A percentile compares a stretch with the other conserved stretches of the same genome.
Conservation (phyloP, 768 basidiomycete species). For the Phylloporus sp. region DNA sequence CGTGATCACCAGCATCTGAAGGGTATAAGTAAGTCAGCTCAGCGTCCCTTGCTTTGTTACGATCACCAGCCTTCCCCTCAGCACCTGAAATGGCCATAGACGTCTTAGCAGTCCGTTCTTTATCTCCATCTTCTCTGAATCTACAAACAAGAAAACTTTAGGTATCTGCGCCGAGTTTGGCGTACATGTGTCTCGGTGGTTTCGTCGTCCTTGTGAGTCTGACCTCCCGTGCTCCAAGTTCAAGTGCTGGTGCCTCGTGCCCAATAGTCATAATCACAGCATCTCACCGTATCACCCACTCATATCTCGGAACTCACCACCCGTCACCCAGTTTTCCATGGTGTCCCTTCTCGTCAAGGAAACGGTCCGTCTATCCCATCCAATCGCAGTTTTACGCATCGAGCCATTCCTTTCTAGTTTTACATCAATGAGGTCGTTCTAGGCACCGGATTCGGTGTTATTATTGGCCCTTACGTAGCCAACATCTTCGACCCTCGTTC, state of each 20-base stretch:
- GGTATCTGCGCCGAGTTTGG: conserved; percentile 51
- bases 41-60: neutral
- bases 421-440: conserved; percentile 94
- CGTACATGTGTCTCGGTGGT: conserved; percentile 62
- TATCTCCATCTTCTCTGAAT: neutral
- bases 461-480: conserved; percentile 70
- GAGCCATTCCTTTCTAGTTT: conserved; percentile 38
- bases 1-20: neutral
- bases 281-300: neutral
- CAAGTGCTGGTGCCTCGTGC: neutral
- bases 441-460: conserved; percentile 61
- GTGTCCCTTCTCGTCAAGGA: conserved; percentile 81
- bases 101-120: conserved; percentile 25
- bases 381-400: neutral
- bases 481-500: conserved; percentile 71
- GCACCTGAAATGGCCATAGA: conserved; percentile 14
- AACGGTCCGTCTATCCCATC: conserved; percentile 42
- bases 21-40: neutral
- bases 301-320: neutral
- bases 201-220: conserved; percentile 44
- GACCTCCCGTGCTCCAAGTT: neutral
- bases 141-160: conserved; percentile 27
- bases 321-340: conserved; percentile 65
- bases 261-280: neutral
- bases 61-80: neutral